Conservation (phyloP, 148 eudicot genomes). For the Pouteria glomerata region DNA sequence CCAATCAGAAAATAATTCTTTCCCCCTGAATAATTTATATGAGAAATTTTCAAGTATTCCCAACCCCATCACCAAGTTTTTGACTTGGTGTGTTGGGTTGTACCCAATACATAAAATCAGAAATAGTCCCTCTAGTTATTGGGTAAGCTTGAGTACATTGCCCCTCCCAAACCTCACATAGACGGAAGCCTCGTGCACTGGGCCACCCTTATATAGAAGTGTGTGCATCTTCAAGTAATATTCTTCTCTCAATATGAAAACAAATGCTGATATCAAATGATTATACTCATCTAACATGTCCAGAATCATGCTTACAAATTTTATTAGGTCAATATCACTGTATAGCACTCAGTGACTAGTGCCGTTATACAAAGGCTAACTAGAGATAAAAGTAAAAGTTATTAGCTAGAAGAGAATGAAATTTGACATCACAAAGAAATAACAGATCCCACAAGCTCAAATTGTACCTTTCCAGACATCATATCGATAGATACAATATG, state of each 20-base stretch:
- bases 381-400: background rate
- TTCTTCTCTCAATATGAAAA: background rate
- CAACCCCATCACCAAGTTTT: no score
- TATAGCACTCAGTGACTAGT: background rate
- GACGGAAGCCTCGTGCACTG: no score
- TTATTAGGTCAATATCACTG: background rate
- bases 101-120: no score
- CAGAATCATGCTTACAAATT: background rate
- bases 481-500: constrained; percentile 89
- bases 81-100: no score
- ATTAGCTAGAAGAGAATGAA: background rate
- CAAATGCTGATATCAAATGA: background rate
- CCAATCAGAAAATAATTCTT: background rate
- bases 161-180: no score
- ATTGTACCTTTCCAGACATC: constrained; percentile 93
- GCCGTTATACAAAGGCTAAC: background rate
- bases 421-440: background rate
- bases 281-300: background rate
- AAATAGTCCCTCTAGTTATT: no score
- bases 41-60: background rate
- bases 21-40: background rate
- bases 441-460: background rate
- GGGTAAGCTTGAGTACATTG: no score
- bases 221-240: no score
- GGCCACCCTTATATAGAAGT: no score